A percentile compares a stretch with the other conserved stretches of the same genome.
These are phyloP conservation scores for Mycena capillaripes DNA, from an alignment of 768 basidiomycete genomes.

Conservation along the genomic window DNA sequence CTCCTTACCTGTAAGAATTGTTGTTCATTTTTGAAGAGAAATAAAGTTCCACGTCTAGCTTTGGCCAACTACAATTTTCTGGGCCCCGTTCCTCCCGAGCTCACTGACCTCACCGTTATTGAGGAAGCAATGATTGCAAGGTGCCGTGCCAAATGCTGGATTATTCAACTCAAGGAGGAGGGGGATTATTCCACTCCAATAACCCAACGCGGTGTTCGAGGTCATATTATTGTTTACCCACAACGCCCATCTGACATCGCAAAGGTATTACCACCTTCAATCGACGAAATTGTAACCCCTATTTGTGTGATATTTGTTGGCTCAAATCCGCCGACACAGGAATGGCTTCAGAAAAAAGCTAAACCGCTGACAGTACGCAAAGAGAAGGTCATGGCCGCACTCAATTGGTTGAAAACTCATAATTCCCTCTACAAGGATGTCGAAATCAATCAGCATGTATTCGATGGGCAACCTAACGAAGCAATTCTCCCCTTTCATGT, in stretches of 20 bases:
- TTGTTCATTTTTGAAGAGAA: not conserved
- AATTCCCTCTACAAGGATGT: not conserved
- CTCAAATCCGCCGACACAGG: not conserved
- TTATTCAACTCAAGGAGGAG: slow-evolving; percentile 4
- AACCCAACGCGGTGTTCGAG: slow-evolving; percentile 13
- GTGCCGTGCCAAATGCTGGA: slow-evolving; percentile 29
- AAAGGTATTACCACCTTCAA: not conserved
- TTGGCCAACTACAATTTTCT: slow-evolving; percentile 23
- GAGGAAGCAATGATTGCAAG: slow-evolving; percentile 32
- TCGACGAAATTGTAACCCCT: slow-evolving; percentile 6
- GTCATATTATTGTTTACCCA: slow-evolving; percentile 10
- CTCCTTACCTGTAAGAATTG: not conserved
- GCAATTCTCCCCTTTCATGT: not conserved
- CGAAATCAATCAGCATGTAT: not conserved
- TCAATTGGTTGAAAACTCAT: slow-evolving; percentile 14
- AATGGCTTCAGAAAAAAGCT: slow-evolving; percentile 15
- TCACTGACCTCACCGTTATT: slow-evolving; percentile 19
- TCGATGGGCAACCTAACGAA: not conserved
- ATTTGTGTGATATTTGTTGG: slow-evolving; percentile 21
- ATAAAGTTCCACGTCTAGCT: not conserved
- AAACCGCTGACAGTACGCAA: not conserved
- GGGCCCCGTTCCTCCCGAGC: slow-evolving; percentile 19
- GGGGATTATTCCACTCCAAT: slow-evolving; percentile 29
- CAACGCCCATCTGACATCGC: not conserved
- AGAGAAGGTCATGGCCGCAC: not conserved